A percentile compares a stretch with the other conserved stretches of the same genome.
Evolutionary conservation across 306 rosid species (phyloP).

Genomic region (Acacia crassicarpa): DNA sequence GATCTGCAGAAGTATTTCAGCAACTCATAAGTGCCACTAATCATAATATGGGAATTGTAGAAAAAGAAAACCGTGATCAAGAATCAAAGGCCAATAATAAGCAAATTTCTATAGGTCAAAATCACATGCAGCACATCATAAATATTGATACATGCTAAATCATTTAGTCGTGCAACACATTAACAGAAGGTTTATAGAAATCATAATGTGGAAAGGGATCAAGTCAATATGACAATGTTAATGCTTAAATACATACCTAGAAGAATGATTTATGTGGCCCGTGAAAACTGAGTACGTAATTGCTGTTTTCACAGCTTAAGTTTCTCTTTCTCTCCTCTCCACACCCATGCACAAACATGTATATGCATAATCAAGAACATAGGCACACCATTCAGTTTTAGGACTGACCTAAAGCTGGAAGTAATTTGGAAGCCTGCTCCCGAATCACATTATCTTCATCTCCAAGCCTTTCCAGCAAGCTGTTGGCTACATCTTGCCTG

Average conservation of each 20-base stretch:
- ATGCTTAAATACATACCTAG: background rate
- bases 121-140: constrained; percentile 4
- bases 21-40: constrained; percentile 20
- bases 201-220: background rate
- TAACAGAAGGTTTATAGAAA: background rate
- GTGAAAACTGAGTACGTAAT: background rate
- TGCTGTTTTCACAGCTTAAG: background rate
- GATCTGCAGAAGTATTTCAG: constrained; percentile 63
- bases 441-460: constrained; percentile 69
- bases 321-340: background rate
- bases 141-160: constrained; percentile 1
- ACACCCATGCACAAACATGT: no score
- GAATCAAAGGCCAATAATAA: background rate
- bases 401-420: constrained; percentile 69
- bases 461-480: constrained; percentile 68
- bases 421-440: constrained; percentile 68
- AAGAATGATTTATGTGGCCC: background rate
- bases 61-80: background rate
- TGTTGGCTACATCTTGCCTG: constrained; percentile 73
- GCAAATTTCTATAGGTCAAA: constrained; percentile 13
- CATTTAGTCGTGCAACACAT: constrained; percentile 3
- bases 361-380: background rate
- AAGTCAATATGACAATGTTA: background rate
- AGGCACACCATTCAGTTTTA: background rate
- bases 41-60: background rate